These are phyloP conservation scores for Uronychia setigera DNA, from an alignment of 73 alveolate species.

Conservation along the genomic window DNA sequence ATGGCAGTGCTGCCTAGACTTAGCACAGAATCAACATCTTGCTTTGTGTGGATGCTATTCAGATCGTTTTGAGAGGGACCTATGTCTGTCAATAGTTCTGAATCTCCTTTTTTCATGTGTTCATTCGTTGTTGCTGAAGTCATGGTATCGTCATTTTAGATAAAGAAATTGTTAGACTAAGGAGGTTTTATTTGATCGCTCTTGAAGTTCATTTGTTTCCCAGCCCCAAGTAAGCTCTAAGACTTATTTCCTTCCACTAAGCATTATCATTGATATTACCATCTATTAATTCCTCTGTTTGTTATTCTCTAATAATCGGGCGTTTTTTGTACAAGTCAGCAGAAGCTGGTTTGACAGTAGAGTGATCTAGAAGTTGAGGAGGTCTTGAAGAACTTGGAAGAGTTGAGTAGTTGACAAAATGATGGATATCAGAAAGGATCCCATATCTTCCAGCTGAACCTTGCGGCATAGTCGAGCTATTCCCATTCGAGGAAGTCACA, in stretches of 20 bases:
- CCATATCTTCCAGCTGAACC: background rate
- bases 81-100: no score
- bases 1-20: background rate
- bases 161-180: background rate
- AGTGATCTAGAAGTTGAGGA: background rate
- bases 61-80: no score
- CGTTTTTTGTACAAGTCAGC: background rate
- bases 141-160: background rate
- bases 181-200: background rate
- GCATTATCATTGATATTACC: background rate
- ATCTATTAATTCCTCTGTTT: background rate
- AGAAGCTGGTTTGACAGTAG: background rate
- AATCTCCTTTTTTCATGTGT: background rate
- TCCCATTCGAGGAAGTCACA: background rate
- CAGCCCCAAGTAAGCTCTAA: background rate
- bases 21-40: background rate
- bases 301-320: background rate
- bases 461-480: background rate
- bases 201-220: background rate
- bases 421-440: background rate
- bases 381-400: background rate
- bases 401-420: background rate
- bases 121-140: background rate
- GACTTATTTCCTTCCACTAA: background rate
- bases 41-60: background rate